phyloP scores from a whole-genome alignment of 1,284 basidiomycete species.

The Fomitiporia mediterranea region DNA sequence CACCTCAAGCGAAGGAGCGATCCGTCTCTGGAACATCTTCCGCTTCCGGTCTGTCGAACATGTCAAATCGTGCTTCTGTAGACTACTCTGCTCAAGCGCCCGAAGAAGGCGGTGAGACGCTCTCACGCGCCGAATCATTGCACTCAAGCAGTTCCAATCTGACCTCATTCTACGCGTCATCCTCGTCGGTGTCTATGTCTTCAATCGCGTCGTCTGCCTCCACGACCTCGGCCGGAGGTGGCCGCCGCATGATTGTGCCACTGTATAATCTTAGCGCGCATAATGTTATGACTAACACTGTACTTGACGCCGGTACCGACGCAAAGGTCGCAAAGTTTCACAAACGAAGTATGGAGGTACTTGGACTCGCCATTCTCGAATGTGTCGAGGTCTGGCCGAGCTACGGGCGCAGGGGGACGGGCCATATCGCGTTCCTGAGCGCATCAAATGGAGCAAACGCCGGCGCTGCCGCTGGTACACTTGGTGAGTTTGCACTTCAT shows the following conservation, averaged over 20 bases:
- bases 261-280: conserved; percentile 93
- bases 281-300: conserved; percentile 87
- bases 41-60: conserved; percentile 26
- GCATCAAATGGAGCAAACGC: conserved; percentile 21
- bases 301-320: conserved; percentile 92
- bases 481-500: background rate
- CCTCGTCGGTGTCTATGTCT: conserved; percentile 33
- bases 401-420: conserved; percentile 6
- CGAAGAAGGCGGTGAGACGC: conserved; percentile 27
- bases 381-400: conserved; percentile 72
- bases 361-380: conserved; percentile 74
- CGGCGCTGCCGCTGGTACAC: background rate
- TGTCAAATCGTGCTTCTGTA: conserved; percentile 35
- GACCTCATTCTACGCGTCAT: conserved; percentile 42
- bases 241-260: conserved; percentile 79
- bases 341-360: conserved; percentile 79
- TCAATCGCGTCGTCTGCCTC: conserved; percentile 50
- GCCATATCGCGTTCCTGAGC: conserved; percentile 17
- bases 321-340: conserved; percentile 90
- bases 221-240: conserved; percentile 41
- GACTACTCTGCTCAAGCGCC: conserved; percentile 32
- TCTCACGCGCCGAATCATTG: conserved; percentile 32
- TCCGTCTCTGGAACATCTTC: conserved; percentile 16
- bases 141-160: conserved; percentile 42
- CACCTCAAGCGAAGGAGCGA: conserved; percentile 51